Conservation (phyloP, 2,329 filamentous ascomycete species). For the Cercospora sesami region DNA sequence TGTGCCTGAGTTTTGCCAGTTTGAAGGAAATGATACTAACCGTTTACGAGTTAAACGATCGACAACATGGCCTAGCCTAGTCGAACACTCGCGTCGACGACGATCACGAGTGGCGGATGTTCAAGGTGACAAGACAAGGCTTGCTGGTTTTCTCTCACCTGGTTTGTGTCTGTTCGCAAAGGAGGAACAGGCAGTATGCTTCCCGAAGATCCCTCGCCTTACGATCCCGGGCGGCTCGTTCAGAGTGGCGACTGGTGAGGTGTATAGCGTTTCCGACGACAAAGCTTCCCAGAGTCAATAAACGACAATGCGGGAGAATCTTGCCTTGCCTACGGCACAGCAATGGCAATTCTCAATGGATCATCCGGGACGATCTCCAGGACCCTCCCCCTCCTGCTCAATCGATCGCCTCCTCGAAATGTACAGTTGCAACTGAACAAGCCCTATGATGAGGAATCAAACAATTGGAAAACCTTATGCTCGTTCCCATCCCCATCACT, state of each 20-base stretch:
- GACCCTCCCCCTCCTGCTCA: background rate
- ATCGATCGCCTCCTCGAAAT: background rate
- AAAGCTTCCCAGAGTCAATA: background rate
- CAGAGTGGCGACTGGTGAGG: background rate
- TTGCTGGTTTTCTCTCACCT: slow-evolving; percentile 2
- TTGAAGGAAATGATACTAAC: background rate
- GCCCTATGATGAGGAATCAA: background rate
- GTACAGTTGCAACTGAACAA: background rate
- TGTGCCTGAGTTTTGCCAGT: background rate
- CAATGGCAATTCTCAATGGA: background rate
- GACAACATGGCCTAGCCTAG: background rate
- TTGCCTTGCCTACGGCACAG: background rate
- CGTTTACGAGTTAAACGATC: background rate
- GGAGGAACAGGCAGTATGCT: background rate
- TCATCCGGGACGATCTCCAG: background rate
- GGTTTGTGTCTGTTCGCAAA: background rate
- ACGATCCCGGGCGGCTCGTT: background rate
- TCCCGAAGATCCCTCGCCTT: background rate
- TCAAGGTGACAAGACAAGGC: slow-evolving; percentile 1
- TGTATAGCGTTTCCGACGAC: background rate
- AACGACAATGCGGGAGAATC: background rate
- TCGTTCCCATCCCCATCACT: background rate
- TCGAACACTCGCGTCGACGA: background rate
- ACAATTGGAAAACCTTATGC: background rate
- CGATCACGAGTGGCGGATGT: background rate